Evolutionary conservation across 1,284 basidiomycete species (phyloP).

Genomic region (Peniophora sp.): DNA sequence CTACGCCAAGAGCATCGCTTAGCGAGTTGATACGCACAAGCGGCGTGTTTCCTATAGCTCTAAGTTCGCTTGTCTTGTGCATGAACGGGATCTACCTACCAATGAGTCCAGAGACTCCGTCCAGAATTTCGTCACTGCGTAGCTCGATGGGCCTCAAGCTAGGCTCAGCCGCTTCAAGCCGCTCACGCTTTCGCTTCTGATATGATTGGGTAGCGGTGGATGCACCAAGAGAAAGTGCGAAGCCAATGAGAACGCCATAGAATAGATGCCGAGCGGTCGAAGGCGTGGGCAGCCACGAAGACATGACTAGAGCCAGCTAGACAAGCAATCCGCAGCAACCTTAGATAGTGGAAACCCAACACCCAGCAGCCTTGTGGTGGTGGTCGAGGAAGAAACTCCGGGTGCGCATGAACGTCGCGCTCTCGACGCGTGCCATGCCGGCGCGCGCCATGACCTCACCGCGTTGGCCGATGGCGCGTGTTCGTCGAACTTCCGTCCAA

Average conservation of each 20-base stretch:
- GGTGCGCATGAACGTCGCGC: no score
- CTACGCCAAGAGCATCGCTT: constrained; percentile 85
- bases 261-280: constrained; percentile 40
- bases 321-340: no score
- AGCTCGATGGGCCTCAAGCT: constrained; percentile 60
- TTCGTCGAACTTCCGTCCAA: no score
- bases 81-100: constrained; percentile 33
- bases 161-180: constrained; percentile 28
- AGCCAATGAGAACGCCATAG: constrained; percentile 61
- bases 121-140: constrained; percentile 65
- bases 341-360: no score
- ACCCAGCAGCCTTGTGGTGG: no score
- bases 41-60: constrained; percentile 79
- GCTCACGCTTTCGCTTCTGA: constrained; percentile 36
- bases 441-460: no score
- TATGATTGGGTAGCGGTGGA: constrained; percentile 47
- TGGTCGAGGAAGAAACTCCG: no score
- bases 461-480: no score
- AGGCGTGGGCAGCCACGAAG: constrained; percentile 23
- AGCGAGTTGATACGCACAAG: constrained; percentile 87
- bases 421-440: no score
- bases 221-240: constrained; percentile 61
- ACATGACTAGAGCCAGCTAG: no score
- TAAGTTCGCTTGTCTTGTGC: neutral
- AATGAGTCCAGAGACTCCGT: constrained; percentile 77